Evolutionary conservation across 148 eudicot genomes (phyloP).

Genomic region (Salicornia ramosissima): DNA sequence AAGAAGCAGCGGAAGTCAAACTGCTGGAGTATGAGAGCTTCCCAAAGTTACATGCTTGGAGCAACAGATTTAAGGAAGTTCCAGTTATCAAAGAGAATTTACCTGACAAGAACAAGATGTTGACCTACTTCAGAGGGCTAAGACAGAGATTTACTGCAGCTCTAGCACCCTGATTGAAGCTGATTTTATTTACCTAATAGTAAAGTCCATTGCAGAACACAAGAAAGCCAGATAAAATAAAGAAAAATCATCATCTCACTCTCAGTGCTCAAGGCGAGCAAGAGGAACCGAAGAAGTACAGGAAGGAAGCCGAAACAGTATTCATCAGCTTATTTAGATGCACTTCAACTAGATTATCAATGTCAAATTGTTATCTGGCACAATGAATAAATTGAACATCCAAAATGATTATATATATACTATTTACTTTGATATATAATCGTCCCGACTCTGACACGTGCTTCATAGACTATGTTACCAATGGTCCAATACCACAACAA

Average conservation of each 20-base stretch:
- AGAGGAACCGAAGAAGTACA: not conserved
- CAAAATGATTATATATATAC: no score
- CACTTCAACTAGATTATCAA: not conserved
- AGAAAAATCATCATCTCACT: not conserved
- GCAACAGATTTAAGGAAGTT: slow-evolving; percentile 21
- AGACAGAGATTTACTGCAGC: slow-evolving; percentile 18
- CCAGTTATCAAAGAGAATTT: slow-evolving; percentile 22
- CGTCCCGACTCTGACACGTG: not conserved
- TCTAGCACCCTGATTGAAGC: not conserved
- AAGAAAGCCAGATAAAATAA: not conserved
- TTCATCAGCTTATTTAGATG: not conserved
- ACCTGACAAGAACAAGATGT: slow-evolving; percentile 19
- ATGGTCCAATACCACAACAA: not conserved
- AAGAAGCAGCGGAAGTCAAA: slow-evolving; percentile 28
- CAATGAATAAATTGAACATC: not conserved
- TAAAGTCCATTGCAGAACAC: not conserved
- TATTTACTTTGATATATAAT: not conserved
- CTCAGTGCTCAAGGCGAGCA: not conserved
- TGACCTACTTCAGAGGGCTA: slow-evolving; percentile 24
- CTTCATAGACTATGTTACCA: not conserved
- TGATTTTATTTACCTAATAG: not conserved
- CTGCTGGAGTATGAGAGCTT: slow-evolving; percentile 19
- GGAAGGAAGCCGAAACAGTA: not conserved
- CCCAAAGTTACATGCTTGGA: slow-evolving; percentile 26
- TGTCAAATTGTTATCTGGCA: not conserved